A percentile compares a stretch with the other conserved stretches of the same genome.
Evolutionary conservation across 192 early-diverging fungal genomes (phyloP).

Genomic region (Backusella psychrophila): DNA sequence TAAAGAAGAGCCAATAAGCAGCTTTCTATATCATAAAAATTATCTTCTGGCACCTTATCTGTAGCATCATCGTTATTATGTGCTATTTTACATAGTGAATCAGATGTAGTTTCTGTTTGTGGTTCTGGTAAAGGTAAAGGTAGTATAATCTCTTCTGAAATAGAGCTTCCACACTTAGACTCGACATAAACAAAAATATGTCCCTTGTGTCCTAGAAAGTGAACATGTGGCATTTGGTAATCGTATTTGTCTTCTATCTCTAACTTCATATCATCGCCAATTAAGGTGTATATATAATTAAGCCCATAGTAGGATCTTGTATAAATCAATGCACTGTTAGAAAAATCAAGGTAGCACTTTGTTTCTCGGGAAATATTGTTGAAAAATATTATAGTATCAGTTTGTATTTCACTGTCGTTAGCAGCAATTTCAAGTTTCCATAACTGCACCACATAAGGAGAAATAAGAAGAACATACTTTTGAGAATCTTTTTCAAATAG

Average conservation of each 20-base stretch:
- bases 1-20: neutral
- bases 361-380: too few species aligned
- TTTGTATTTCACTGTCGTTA: too few species aligned
- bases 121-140: neutral
- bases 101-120: neutral
- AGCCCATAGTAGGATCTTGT: neutral
- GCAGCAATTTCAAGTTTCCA: too few species aligned
- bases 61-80: neutral
- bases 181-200: neutral
- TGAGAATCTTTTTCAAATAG: too few species aligned
- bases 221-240: neutral
- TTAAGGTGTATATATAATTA: too few species aligned
- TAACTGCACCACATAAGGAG: too few species aligned
- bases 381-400: too few species aligned
- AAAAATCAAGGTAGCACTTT: neutral
- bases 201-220: neutral
- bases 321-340: neutral
- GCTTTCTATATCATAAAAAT: neutral
- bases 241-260: too few species aligned
- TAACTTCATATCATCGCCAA: too few species aligned
- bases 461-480: too few species aligned
- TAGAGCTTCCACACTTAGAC: neutral
- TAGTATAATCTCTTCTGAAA: neutral
- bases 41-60: neutral
- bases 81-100: neutral